phyloP scores from a whole-genome alignment of 208 protist species.

The Leishmania turanica region DNA sequence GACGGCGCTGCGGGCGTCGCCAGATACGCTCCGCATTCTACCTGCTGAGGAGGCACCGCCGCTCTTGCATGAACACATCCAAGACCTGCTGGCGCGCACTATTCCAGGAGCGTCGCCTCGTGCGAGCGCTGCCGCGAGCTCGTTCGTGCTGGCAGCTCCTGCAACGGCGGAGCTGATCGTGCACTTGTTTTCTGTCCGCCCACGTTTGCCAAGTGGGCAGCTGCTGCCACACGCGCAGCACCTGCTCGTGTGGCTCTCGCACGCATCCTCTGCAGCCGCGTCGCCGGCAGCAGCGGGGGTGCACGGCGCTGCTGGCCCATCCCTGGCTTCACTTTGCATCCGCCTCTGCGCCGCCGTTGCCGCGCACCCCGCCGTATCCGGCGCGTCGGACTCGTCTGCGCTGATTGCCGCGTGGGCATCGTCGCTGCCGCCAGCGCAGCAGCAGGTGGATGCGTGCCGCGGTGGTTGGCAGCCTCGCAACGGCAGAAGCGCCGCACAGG shows the following conservation, averaged over 20 bases:
- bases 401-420: not conserved
- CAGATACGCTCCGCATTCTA: slow-evolving; percentile 3
- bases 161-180: slow-evolving; percentile 19
- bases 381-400: not conserved
- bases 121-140: not conserved
- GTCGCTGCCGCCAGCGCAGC: not conserved
- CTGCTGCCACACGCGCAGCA: slow-evolving; percentile 29
- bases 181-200: slow-evolving; percentile 19
- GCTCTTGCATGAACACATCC: slow-evolving; percentile 15
- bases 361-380: slow-evolving; percentile 16
- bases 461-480: not conserved
- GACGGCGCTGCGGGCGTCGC: slow-evolving; percentile 10
- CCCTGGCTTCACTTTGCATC: slow-evolving; percentile 5
- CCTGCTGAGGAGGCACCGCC: slow-evolving; percentile 14
- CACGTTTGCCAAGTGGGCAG: slow-evolving; percentile 23
- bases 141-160: not conserved
- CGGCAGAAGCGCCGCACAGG: not conserved
- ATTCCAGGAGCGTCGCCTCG: slow-evolving; percentile 8
- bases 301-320: not conserved
- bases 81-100: slow-evolving; percentile 1
- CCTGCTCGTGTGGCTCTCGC: slow-evolving; percentile 26
- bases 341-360: slow-evolving; percentile 27
- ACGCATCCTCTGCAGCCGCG: not conserved
- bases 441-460: not conserved
- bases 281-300: not conserved